phyloP scores from a whole-genome alignment of 176 grass and related monocot species.

The Musa troglodytarum region DNA sequence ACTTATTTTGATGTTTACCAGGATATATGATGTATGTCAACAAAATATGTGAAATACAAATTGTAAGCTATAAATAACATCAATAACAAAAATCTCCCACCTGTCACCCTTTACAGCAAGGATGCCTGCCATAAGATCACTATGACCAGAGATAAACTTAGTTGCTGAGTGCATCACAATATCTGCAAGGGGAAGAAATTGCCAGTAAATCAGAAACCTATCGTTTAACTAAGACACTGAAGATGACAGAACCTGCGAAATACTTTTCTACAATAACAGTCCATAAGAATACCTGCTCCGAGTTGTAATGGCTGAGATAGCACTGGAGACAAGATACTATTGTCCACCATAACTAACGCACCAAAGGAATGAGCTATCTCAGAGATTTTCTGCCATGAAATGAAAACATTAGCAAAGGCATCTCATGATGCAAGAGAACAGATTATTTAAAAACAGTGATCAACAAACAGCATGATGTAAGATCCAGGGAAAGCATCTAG shows the following conservation, averaged over 20 bases:
- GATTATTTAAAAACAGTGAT: not conserved
- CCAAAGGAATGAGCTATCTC: conserved; percentile 80
- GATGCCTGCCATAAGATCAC: conserved; percentile 97
- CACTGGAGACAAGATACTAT: conserved; percentile 98
- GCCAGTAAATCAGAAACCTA: not conserved
- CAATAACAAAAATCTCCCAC: conserved; percentile 26
- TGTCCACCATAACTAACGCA: conserved; percentile 84
- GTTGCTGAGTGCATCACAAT: conserved; percentile 98
- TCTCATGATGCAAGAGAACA: not conserved
- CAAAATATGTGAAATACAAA: not conserved
- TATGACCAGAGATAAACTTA: conserved; percentile 95
- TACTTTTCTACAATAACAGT: not conserved
- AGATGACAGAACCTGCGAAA: not conserved
- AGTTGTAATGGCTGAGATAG: conserved; percentile 78
- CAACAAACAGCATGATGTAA: not conserved
- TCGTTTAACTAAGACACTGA: not conserved
- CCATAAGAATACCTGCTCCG: conserved; percentile 53
- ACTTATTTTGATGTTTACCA: too few relatives aligned
- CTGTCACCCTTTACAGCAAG: conserved; percentile 91
- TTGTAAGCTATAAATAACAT: not conserved
- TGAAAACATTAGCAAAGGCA: conserved; percentile 11
- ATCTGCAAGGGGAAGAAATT: conserved; percentile 40
- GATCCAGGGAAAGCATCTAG: not conserved
- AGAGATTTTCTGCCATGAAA: conserved; percentile 64
- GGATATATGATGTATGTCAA: too few relatives aligned